Conservation (phyloP, 768 basidiomycete genomes). For the Russula griseocarnosa region DNA sequence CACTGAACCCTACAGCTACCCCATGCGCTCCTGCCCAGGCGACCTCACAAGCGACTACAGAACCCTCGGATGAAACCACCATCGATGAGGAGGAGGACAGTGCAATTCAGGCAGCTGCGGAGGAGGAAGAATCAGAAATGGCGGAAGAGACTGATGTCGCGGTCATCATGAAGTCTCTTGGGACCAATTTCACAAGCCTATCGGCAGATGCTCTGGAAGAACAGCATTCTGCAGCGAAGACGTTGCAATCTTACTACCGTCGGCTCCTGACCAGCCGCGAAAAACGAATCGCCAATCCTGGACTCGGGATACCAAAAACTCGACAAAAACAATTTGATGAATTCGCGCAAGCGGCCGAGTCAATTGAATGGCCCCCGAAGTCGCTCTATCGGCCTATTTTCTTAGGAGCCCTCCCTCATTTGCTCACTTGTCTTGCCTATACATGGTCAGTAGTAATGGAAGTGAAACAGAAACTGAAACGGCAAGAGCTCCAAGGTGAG, state of each 20-base stretch:
- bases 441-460: conserved; percentile 1
- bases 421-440: conserved; percentile 21
- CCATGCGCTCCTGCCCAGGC: conserved; percentile 16
- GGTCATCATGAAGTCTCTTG: conserved; percentile 14
- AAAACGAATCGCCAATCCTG: conserved; percentile 8
- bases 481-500: not conserved
- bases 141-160: conserved; percentile 5
- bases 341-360: conserved; percentile 3
- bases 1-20: conserved; percentile 14
- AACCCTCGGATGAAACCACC: not conserved
- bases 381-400: conserved; percentile 25
- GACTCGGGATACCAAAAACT: conserved; percentile 15
- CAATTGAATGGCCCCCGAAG: conserved; percentile 11
- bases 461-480: conserved; percentile 20
- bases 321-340: conserved; percentile 17
- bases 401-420: conserved; percentile 26
- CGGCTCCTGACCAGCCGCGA: conserved; percentile 9
- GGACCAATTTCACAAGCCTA: conserved; percentile 1
- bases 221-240: conserved; percentile 14
- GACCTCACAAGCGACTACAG: not conserved
- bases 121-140: conserved; percentile 18
- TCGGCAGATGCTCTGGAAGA: conserved; percentile 1
- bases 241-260: conserved; percentile 14
- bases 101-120: not conserved
- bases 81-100: conserved; percentile 1